Evolutionary conservation across 1,284 basidiomycete genomes (phyloP), one percentile per base, ranked within the genome.

Genomic region (Rhodotorula sp.): DNA sequence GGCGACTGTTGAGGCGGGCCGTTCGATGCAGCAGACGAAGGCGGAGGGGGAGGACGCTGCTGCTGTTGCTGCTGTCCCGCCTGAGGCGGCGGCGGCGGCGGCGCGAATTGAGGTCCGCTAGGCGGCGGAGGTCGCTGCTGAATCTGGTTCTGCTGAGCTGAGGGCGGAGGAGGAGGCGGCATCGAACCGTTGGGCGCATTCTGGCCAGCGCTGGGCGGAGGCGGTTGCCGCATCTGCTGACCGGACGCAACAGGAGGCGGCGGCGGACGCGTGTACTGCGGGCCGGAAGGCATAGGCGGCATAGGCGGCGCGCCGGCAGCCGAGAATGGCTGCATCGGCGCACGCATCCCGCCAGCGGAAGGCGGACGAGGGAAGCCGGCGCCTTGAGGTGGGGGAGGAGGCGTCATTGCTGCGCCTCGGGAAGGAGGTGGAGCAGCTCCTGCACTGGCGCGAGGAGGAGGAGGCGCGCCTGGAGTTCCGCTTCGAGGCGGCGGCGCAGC

Each of bases 11-110:
- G 16, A 9, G 40, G 50, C 26, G 54, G 26, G 34, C 44, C 47
- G 37, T 46, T n/a, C 37, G 26, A 30, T 37, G 64, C 47, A 26
- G 62, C 55, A 46, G 68, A 67, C 61, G 77, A 76, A 50, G 76
- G 73, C 22, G 53, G 52, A 18, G 59, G 74, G 24, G 78, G 72
- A 52, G 73, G 73, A 28, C 16, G 15, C 53, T 61, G 65, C 62
- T 61, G 64, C 47, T 61, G 64, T 37, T 61, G 58, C 31, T 53
- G 53, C 24, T 51, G 58, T 7, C 26, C 80, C 28, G 73, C 66
- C 10, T 72, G 67, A 40, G 74, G 75, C 37, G 58, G 58, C 5
- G 34, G n/a, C 13, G 51, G 51, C 4, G 50, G 50, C 40, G 57
- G 64, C 46, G 46, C 34, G 46, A 37, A 50, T 51, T 60, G 40